Base-by-base conservation (phyloP, 2,329 filamentous ascomycete species). In the Penicillium corylophilum region DNA sequence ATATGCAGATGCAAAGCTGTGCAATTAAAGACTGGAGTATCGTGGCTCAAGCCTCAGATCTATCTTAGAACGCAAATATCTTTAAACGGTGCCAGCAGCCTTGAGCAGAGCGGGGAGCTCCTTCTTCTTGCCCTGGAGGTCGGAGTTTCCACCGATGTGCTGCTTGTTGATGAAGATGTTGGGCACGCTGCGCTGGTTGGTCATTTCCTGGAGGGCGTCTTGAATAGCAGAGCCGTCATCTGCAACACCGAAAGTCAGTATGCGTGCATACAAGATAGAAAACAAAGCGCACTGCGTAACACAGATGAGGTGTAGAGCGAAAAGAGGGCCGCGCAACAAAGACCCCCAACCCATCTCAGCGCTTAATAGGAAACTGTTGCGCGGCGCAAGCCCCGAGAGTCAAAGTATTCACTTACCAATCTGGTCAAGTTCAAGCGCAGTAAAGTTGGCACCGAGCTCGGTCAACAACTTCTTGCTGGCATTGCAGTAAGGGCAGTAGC, bases 81-180 rank as follows among this genome's bases (percentile, higher is more conserved):
- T 55, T 61, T 71, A 88, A 57, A 86, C 55, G 61, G 86, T 87
- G 65, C 81, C 81, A 58, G 84, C 87, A 43, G 77, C 77, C 75
- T 82, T 81, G 70, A 89, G 76, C 62, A 94, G 73, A 28, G 66
- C 65, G 61, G 84, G 81, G 48, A 97, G 75, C 60, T 95, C 71
- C 12, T 55, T 59, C 73, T 82, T 83, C 74, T 80, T 83, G 47
- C 76, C 79, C 76, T 92, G 87, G 59, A 95, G 74, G 64, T 94
- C 93, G 22, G 90, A 95, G 83, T 97, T 97, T 63, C 94, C 94
- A 58, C 94, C 94, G 71, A 99, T 95, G 77, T 96, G 93, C 79
- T 95, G 79, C 78, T 91, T 78, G 64, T 77, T 78, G 75, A 99
- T 97, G 80, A 89, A 97, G 78, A 96, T 88, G 79, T 97, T 97